Evolutionary conservation across 2,329 filamentous ascomycete genomes (phyloP).

Genomic region (Neodidymelliopsis sp.): DNA sequence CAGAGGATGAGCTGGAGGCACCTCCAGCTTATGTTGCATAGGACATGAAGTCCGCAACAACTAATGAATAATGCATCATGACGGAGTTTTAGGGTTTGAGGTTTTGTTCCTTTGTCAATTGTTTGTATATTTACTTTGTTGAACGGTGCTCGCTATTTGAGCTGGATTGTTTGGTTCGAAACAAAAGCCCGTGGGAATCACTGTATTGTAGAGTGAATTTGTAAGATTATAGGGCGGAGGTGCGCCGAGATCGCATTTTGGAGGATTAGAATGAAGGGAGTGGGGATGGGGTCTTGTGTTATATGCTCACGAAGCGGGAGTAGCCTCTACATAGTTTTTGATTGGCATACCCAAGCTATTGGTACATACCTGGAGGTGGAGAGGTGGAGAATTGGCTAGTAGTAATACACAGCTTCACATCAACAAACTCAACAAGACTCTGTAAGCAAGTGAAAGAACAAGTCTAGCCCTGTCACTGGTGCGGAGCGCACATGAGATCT

Average conservation of each 20-base stretch:
- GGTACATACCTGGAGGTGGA: neutral
- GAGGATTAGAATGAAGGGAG: neutral
- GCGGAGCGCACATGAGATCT: conserved; percentile 14
- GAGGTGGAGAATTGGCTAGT: conserved; percentile 5
- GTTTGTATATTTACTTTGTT: conserved; percentile 11
- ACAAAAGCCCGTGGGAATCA: conserved; percentile 6
- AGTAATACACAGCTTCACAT: conserved; percentile 7
- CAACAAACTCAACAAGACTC: no score
- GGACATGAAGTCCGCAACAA: conserved; percentile 8
- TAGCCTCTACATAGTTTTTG: neutral
- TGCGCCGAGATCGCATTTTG: neutral
- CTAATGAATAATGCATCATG: conserved; percentile 19
- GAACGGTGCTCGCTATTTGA: conserved; percentile 1
- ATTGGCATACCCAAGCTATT: conserved; percentile 4
- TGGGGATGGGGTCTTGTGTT: conserved; percentile 2
- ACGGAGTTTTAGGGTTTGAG: conserved; percentile 8
- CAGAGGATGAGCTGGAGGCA: conserved; percentile 39
- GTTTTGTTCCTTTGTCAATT: conserved; percentile 8
- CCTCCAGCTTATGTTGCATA: conserved; percentile 47
- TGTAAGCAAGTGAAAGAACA: no score
- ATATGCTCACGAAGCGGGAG: neutral
- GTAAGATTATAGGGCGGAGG: conserved; percentile 13
- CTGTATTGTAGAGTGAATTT: conserved; percentile 1
- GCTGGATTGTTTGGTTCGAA: neutral
- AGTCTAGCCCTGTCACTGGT: no score